Conservation (phyloP, 139 green algal genomes). For the Picochlorum sp. region DNA sequence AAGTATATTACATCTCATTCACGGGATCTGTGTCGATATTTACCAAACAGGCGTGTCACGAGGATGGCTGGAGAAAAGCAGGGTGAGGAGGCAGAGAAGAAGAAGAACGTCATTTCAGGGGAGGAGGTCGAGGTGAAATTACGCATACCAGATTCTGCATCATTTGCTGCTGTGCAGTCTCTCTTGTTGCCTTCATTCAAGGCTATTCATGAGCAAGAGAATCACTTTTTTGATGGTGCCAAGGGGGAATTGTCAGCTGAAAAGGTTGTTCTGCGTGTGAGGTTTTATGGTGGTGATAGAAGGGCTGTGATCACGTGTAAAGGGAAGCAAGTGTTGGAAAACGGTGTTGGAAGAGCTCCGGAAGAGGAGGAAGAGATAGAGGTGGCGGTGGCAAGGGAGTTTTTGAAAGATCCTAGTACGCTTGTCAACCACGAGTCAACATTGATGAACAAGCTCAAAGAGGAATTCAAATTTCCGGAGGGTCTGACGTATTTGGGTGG, state of each 20-base stretch:
- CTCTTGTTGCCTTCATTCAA: slow-evolving; percentile 45
- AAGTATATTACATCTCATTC: not conserved
- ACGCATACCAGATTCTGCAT: slow-evolving; percentile 49
- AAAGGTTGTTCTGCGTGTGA: slow-evolving; percentile 61
- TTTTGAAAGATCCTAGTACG: slow-evolving; percentile 42
- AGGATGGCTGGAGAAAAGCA: slow-evolving; percentile 4
- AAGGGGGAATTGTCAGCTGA: slow-evolving; percentile 60
- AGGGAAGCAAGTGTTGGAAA: slow-evolving; percentile 61
- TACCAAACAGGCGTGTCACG: slow-evolving; percentile 15
- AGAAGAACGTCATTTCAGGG: not conserved
- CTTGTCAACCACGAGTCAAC: slow-evolving; percentile 43
- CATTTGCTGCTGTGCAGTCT: slow-evolving; percentile 49
- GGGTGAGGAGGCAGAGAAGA: slow-evolving; percentile 1
- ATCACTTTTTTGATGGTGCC: slow-evolving; percentile 91
- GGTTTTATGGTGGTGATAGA: slow-evolving; percentile 74
- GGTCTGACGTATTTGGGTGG: slow-evolving; percentile 71
- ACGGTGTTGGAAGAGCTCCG: slow-evolving; percentile 67
- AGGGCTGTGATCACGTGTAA: slow-evolving; percentile 82
- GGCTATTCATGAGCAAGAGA: slow-evolving; percentile 72
- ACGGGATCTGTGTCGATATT: not conserved
- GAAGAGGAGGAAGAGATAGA: slow-evolving; percentile 69
- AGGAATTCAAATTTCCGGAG: slow-evolving; percentile 28
- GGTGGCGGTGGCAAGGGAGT: slow-evolving; percentile 33
- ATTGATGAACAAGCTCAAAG: slow-evolving; percentile 15
- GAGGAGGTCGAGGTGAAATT: slow-evolving; percentile 91